A percentile compares a stretch with the other conserved stretches of the same genome.
These are phyloP conservation scores for Botryotinia convoluta DNA, from an alignment of 2,329 filamentous ascomycete species.

Conservation along the genomic window DNA sequence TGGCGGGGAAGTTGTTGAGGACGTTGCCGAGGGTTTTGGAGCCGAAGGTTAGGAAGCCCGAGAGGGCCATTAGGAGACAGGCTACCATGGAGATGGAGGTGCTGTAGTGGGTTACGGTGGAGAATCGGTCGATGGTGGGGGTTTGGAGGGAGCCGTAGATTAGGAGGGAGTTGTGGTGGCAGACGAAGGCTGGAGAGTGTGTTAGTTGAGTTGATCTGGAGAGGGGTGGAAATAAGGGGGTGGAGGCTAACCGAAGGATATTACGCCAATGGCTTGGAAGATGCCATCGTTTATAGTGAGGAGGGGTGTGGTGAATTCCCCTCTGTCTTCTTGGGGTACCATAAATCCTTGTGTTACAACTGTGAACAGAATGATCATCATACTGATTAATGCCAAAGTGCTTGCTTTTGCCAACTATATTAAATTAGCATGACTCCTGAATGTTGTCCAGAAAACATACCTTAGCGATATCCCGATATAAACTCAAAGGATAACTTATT, in stretches of 20 bases:
- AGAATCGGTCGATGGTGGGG: conserved; percentile 93
- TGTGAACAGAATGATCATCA: conserved; percentile 84
- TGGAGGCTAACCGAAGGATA: conserved; percentile 76
- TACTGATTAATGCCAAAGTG: conserved; percentile 87
- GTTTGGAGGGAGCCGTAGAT: conserved; percentile 95
- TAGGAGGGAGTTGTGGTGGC: conserved; percentile 91
- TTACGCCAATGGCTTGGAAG: conserved; percentile 95
- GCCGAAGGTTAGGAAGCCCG: conserved; percentile 90
- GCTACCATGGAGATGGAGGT: conserved; percentile 88
- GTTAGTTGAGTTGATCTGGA: conserved; percentile 26
- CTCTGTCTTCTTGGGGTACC: conserved; percentile 69
- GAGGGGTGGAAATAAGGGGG: background rate
- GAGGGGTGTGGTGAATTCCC: conserved; percentile 65
- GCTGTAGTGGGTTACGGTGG: conserved; percentile 89
- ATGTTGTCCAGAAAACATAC: conserved; percentile 46
- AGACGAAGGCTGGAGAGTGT: conserved; percentile 55
- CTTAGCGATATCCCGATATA: conserved; percentile 97
- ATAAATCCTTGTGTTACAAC: conserved; percentile 80
- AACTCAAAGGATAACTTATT: conserved; percentile 83
- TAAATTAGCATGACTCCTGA: background rate
- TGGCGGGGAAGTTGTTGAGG: conserved; percentile 91
- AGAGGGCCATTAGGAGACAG: conserved; percentile 82
- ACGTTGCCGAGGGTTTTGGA: conserved; percentile 92
- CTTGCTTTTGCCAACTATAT: conserved; percentile 88
- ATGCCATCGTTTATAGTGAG: conserved; percentile 83